phyloP scores from a whole-genome alignment of 495 filamentous ascomycete genomes.

The Chaetomium cochliodes region DNA sequence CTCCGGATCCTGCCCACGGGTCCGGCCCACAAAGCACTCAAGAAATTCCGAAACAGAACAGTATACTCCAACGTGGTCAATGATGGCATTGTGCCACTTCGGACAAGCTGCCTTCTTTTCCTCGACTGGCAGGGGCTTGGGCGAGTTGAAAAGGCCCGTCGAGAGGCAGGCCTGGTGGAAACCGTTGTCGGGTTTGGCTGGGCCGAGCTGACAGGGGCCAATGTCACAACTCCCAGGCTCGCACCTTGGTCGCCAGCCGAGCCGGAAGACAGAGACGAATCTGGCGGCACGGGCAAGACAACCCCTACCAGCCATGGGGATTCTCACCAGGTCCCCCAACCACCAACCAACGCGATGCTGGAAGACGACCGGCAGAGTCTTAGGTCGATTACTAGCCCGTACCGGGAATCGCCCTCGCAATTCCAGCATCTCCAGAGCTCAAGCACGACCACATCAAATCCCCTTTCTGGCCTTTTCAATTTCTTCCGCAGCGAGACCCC shows the following conservation, averaged over 20 bases:
- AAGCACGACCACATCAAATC: slow-evolving; percentile 36
- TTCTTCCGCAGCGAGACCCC: slow-evolving; percentile 52
- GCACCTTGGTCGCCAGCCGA: slow-evolving; percentile 39
- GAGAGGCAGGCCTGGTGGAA: slow-evolving; percentile 87
- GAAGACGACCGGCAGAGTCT: slow-evolving; percentile 55
- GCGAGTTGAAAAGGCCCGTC: slow-evolving; percentile 87
- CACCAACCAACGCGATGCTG: slow-evolving; percentile 51
- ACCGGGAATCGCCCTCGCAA: slow-evolving; percentile 26
- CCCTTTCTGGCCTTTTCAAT: slow-evolving; percentile 62
- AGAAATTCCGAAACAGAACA: slow-evolving; percentile 86
- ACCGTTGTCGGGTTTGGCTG: slow-evolving; percentile 92
- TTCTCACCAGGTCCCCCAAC: slow-evolving; percentile 57
- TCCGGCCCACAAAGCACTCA: slow-evolving; percentile 82
- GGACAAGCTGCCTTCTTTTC: slow-evolving; percentile 95
- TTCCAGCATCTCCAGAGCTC: slow-evolving; percentile 30
- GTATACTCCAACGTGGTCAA: slow-evolving; percentile 98
- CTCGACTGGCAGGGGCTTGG: slow-evolving; percentile 94
- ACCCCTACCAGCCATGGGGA: slow-evolving; percentile 30
- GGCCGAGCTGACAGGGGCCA: slow-evolving; percentile 87
- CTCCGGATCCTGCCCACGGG: slow-evolving; percentile 89
- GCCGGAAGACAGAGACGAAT: slow-evolving; percentile 23
- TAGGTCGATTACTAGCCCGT: slow-evolving; percentile 34
- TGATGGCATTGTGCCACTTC: slow-evolving; percentile 92
- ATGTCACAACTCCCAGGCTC: slow-evolving; percentile 40
- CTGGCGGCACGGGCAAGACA: slow-evolving; percentile 29